A percentile compares a stretch with the other conserved stretches of the same genome.
phyloP scores from a whole-genome alignment of 345 rosid genomes.

The Erysimum cheiranthoides region DNA sequence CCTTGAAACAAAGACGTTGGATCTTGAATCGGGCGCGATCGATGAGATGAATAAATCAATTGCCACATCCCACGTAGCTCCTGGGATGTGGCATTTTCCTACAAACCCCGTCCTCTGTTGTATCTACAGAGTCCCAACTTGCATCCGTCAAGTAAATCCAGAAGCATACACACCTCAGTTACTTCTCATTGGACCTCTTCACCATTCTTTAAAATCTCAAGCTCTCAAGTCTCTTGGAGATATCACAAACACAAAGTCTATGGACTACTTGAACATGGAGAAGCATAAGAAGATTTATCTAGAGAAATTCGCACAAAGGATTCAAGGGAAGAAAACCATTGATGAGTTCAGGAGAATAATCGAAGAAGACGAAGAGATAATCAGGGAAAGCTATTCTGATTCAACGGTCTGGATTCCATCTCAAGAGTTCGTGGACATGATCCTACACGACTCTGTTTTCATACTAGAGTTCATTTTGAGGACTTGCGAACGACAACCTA shows the following conservation, averaged over 20 bases:
- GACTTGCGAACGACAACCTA: fast-evolving
- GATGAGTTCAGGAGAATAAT: background rate
- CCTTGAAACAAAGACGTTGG: background rate
- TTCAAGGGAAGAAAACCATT: background rate
- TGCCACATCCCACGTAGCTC: too few species aligned
- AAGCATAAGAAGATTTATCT: background rate
- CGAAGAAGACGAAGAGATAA: background rate
- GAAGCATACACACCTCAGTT: conserved; percentile 22
- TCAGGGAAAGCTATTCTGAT: conserved; percentile 30
- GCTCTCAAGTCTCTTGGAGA: conserved; percentile 1
- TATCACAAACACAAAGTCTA: background rate
- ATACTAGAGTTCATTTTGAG: conserved; percentile 11
- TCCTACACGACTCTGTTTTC: conserved; percentile 31
- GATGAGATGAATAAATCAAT: background rate
- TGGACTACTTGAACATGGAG: conserved; percentile 22
- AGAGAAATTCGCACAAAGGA: background rate
- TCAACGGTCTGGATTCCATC: conserved; percentile 9
- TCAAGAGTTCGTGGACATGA: conserved; percentile 5
- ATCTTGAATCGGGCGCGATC: background rate
- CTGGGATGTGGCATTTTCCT: background rate
- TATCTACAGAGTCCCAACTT: conserved; percentile 26
- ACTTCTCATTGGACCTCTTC: conserved; percentile 18
- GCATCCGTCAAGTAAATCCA: background rate
- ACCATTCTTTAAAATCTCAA: background rate
- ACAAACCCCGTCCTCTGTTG: background rate